These are phyloP conservation scores for Cryphonectria radicalis DNA, from an alignment of 2,329 filamentous ascomycete species.

Conservation along the genomic window DNA sequence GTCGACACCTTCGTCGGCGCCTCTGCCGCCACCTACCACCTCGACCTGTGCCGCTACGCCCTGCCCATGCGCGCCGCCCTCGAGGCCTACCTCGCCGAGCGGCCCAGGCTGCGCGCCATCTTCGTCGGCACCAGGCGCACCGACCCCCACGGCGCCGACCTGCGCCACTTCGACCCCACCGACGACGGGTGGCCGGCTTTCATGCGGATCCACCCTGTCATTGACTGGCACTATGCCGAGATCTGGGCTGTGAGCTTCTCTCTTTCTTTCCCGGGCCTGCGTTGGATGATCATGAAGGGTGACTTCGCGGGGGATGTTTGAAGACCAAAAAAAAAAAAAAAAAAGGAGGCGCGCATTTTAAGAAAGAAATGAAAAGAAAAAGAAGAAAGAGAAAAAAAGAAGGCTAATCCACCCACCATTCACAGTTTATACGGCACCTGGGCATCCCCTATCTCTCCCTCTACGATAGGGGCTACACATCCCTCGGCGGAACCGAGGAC, in stretches of 20 bases:
- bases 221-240: slow-evolving; percentile 96
- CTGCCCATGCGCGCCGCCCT: slow-evolving; percentile 83
- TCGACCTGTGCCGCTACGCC: slow-evolving; percentile 75
- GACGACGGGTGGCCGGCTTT: slow-evolving; percentile 90
- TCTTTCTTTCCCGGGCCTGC: too few relatives aligned
- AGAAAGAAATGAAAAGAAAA: slow-evolving; percentile 4
- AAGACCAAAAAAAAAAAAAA: neutral
- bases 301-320: too few relatives aligned
- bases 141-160: slow-evolving; percentile 81
- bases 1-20: slow-evolving; percentile 81
- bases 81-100: slow-evolving; percentile 71
- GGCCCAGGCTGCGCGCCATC: slow-evolving; percentile 71
- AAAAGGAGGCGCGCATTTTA: neutral
- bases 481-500: slow-evolving; percentile 86
- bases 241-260: slow-evolving; percentile 76
- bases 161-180: slow-evolving; percentile 85
- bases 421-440: slow-evolving; percentile 77
- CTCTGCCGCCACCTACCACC: slow-evolving; percentile 70
- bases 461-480: slow-evolving; percentile 72
- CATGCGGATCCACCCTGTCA: slow-evolving; percentile 91
- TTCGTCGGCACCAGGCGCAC: slow-evolving; percentile 89
- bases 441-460: slow-evolving; percentile 82
- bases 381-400: neutral
- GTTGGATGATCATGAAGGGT: too few relatives aligned
- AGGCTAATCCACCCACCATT: slow-evolving; percentile 13